These are phyloP conservation scores for Chrysanthemum lavandulifolium DNA, from an alignment of 129 eudicot genomes.

Conservation along the genomic window DNA sequence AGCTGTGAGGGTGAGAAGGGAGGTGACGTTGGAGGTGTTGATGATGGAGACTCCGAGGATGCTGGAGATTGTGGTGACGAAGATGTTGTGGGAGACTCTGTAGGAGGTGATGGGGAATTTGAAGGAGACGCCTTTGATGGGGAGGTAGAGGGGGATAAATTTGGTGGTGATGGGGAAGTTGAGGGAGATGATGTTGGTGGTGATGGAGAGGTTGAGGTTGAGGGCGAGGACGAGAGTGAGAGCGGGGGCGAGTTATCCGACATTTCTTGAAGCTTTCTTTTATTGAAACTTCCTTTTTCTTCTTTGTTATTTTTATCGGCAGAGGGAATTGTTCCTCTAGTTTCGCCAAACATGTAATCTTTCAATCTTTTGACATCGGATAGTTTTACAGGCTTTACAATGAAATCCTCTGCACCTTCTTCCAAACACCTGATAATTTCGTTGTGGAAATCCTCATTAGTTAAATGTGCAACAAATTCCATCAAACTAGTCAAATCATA, in stretches of 20 bases:
- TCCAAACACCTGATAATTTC: conserved; percentile 65
- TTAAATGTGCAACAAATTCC: not conserved
- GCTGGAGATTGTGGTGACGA: conserved; percentile 24
- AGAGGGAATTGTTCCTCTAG: conserved; percentile 20
- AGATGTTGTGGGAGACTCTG: conserved; percentile 11
- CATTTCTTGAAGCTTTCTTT: conserved; percentile 60
- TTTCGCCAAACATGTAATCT: conserved; percentile 72
- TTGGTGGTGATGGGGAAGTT: conserved; percentile 29
- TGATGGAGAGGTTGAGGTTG: conserved; percentile 17
- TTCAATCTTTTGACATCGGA: conserved; percentile 72
- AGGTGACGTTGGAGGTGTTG: conserved; percentile 29
- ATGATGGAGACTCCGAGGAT: conserved; percentile 7
- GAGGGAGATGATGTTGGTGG: conserved; percentile 18
- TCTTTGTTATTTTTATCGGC: conserved; percentile 17
- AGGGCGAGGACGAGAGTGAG: conserved; percentile 22
- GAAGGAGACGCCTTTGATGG: conserved; percentile 25
- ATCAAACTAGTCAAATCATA: not conserved
- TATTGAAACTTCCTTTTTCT: conserved; percentile 44
- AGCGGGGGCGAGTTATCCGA: conserved; percentile 36
- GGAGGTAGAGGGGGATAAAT: conserved; percentile 16
- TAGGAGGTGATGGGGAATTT: conserved; percentile 34
- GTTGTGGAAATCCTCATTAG: not conserved
- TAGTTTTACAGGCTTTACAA: conserved; percentile 80
- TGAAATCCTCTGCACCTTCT: conserved; percentile 96
- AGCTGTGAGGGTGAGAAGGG: conserved; percentile 51